phyloP scores from a whole-genome alignment of 2,329 filamentous ascomycete species.

The Botrytis pseudocinerea region DNA sequence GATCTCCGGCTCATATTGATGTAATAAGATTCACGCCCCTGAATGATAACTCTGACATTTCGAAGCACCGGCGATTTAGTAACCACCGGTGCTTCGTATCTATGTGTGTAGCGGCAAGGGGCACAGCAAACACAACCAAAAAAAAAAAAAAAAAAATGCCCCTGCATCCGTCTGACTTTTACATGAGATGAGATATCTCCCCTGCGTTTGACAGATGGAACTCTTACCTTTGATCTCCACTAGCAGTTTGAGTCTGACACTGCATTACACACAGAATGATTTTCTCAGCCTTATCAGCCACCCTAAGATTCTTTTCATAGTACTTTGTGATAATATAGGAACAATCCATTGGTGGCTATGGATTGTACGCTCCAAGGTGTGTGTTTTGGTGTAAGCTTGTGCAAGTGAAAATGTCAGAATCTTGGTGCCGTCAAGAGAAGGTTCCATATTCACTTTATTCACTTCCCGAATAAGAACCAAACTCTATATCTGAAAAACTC shows the following conservation, averaged over 20 bases:
- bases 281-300: conserved; percentile 10
- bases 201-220: conserved; percentile 1
- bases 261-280: background rate
- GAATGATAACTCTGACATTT: background rate
- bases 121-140: background rate
- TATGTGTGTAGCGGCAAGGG: conserved; percentile 2
- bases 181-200: conserved; percentile 9
- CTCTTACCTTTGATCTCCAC: background rate
- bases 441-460: background rate
- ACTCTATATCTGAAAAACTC: background rate
- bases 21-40: background rate
- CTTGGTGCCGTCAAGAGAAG: background rate
- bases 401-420: background rate
- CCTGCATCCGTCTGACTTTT: conserved; percentile 7
- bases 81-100: background rate
- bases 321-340: background rate
- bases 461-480: background rate
- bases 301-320: background rate
- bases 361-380: background rate
- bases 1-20: too few species aligned
- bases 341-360: background rate
- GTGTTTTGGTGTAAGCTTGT: background rate
- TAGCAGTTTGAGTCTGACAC: background rate
- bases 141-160: conserved; percentile 4
- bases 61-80: background rate